These are phyloP conservation scores for Lasiosphaeria ovina DNA, from an alignment of 495 filamentous ascomycete species.

Conservation along the genomic window DNA sequence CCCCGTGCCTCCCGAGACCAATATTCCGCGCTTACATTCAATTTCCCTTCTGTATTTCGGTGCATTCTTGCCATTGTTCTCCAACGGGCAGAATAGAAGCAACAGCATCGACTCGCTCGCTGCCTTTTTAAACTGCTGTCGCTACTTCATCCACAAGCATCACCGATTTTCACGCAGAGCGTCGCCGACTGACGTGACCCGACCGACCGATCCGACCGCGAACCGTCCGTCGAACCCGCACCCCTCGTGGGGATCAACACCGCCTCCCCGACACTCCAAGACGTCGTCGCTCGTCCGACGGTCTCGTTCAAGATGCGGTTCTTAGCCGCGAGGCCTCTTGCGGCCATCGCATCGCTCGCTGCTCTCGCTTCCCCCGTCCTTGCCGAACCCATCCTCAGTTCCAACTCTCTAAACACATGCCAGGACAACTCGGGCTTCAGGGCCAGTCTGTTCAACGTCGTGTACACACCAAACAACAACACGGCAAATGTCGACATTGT, in stretches of 20 bases:
- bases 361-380: constrained; percentile 25
- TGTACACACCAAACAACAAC: constrained; percentile 73
- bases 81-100: not conserved
- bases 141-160: not conserved
- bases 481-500: constrained; percentile 73
- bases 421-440: constrained; percentile 76
- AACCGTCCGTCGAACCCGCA: not conserved
- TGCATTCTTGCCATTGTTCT: constrained; percentile 10
- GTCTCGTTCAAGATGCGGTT: constrained; percentile 34
- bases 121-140: not conserved
- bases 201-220: constrained; percentile 6
- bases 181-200: not conserved
- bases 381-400: constrained; percentile 52
- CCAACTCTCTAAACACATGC: constrained; percentile 63
- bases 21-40: not conserved
- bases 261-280: not conserved
- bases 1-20: constrained; percentile 1
- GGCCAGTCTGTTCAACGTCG: constrained; percentile 77
- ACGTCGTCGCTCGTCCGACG: not conserved
- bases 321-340: constrained; percentile 32
- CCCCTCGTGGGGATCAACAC: constrained; percentile 6
- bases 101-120: not conserved
- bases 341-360: constrained; percentile 38
- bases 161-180: not conserved
- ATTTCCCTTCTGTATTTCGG: constrained; percentile 1